Base-by-base conservation (phyloP, 1,284 basidiomycete genomes). In the Ceratobasidium sp. region DNA sequence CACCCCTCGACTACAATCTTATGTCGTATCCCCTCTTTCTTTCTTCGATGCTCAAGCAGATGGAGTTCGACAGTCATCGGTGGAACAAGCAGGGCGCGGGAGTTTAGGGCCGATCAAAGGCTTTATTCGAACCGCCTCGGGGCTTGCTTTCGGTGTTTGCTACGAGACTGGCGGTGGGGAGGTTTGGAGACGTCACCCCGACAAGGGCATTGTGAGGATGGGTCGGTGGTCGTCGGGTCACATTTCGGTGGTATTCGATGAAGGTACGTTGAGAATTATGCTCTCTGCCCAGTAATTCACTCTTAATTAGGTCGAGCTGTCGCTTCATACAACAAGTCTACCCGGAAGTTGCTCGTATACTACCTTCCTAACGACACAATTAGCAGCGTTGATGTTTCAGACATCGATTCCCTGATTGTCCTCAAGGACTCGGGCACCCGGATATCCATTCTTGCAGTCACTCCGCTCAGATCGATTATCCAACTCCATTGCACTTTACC, bases 101-200 rank as follows among this genome's bases (percentile, higher is more conserved):
- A 66, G 60, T n/a, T 29, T 66, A 14, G 23, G 54, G 16, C 33
- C 49, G 62, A 84, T 91, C 58, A 72, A 81, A 9, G 80, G 82
- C 36, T 87, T 91, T 72, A 83, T 89, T 30, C 82, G 90, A 69
- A 91, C 90, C 3, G 87, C 89, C 1, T 87, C 90, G 69, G 90
- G 90, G 1, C 81, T 80, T 69, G 90, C 88, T 7, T 81, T 92
- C 47, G 89, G 84, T 13, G 83, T 87, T 11, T 77, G 88, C 42
- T 83, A 88, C 50, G 77, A 78, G 56, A 78, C 80, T 29, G 83
- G 83, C 11, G 86, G 86, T 9, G 66, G 71, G 2, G 87, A 90
- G 74, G 80, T 83, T 1, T 91, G 87, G 87, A 80, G 78, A 71
- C 79, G 87, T 80, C 78, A 71, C 79, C 60, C 60, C 25, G 30